Evolutionary conservation across 306 rosid genomes (phyloP), one percentile per base, ranked within the genome.

Genomic region (Sechiopsis laciniata): DNA sequence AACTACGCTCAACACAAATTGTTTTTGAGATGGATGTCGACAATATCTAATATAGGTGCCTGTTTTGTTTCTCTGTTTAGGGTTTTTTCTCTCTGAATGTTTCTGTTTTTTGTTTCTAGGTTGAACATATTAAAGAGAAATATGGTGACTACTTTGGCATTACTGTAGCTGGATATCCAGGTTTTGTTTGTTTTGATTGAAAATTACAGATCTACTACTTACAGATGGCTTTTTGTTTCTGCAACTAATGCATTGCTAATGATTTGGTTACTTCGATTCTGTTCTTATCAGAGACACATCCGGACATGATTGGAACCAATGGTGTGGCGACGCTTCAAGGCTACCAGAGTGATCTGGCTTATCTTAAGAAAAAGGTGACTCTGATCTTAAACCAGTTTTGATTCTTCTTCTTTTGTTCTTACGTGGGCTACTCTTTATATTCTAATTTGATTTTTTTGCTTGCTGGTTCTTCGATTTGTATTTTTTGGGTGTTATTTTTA

Each of bases 121-220:
- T 94, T 70, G 82, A 82, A 71, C 99, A 94, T 78, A 91, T 94
- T 73, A 80, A 89, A 78, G 85, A 79, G 67, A 79, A 85, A 42
- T 85, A 89, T 67, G 96, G 92, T 26, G 96, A 94, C 80, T 94
- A 94, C 87, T 94, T 94, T 64, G 99, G 99, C 76, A 87, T 94
- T 61, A 88, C 99, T 1, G 84, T 94, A 5, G 99, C 99, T 78
- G 99, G 99, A 77, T 94, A 94, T 86, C 99, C 99, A 88, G 97
- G 97, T 91, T 70, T 20, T 16, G 10, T 20, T 69, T n/a, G 20
- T 61, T 29, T 32, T 71, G 6, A 29, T 71, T 16, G 26, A 19
- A 29, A 51, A 2, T 54, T 17, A 53, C n/a, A 21, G 75, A 71
- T 54, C 26, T 68, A 48, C 35, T 50, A 12, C 56, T 52, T 37